These are phyloP conservation scores for Xylaria grammica DNA, from an alignment of 495 filamentous ascomycete species.

Conservation along the genomic window DNA sequence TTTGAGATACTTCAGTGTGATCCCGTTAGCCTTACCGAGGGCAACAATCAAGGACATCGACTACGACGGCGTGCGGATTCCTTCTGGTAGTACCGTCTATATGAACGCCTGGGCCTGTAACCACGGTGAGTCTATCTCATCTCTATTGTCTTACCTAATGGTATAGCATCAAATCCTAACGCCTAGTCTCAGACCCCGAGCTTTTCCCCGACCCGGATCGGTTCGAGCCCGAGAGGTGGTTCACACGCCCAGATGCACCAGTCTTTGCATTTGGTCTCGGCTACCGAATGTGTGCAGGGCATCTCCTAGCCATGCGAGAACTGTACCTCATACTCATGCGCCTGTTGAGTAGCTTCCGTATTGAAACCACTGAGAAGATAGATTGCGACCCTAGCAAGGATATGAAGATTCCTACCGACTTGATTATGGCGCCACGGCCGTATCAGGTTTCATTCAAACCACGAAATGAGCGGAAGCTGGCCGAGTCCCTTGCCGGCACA, in stretches of 20 bases:
- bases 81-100: slow-evolving; percentile 64
- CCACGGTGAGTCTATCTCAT: slow-evolving; percentile 47
- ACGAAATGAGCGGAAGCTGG: slow-evolving; percentile 48
- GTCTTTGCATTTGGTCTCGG: slow-evolving; percentile 67
- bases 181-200: slow-evolving; percentile 50
- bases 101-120: slow-evolving; percentile 72
- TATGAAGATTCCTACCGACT: slow-evolving; percentile 60
- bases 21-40: slow-evolving; percentile 65
- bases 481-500: slow-evolving; percentile 34
- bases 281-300: slow-evolving; percentile 70
- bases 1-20: slow-evolving; percentile 63
- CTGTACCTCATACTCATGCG: slow-evolving; percentile 70
- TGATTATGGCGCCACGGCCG: slow-evolving; percentile 61
- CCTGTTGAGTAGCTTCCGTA: slow-evolving; percentile 61
- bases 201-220: slow-evolving; percentile 63
- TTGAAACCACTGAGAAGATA: slow-evolving; percentile 54
- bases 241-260: slow-evolving; percentile 66
- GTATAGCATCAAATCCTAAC: slow-evolving; percentile 8
- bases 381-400: slow-evolving; percentile 62
- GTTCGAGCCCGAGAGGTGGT: slow-evolving; percentile 67
- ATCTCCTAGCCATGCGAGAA: slow-evolving; percentile 66
- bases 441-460: slow-evolving; percentile 64
- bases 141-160: neutral
- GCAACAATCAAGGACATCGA: slow-evolving; percentile 64
- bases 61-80: slow-evolving; percentile 61